phyloP scores from a whole-genome alignment of 2,329 filamentous ascomycete species.

The Fusarium sp. region DNA sequence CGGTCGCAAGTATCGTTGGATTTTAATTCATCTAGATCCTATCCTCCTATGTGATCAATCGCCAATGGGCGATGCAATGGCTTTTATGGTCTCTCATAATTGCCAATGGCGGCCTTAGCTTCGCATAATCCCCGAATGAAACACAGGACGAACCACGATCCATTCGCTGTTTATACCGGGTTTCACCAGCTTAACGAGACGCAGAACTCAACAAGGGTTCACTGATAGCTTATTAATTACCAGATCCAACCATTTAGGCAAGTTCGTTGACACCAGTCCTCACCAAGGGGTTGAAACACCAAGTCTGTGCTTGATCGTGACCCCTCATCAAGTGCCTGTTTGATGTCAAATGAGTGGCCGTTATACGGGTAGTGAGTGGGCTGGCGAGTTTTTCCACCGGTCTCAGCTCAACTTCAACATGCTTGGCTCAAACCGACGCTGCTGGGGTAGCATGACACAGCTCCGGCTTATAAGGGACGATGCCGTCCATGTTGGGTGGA shows the following conservation, averaged over 20 bases:
- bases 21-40: not conserved
- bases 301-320: conserved; percentile 30
- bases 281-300: conserved; percentile 43
- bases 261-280: conserved; percentile 15
- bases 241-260: not conserved
- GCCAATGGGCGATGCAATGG: not conserved
- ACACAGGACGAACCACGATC: conserved; percentile 20
- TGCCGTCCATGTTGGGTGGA: conserved; percentile 2
- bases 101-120: conserved; percentile 18
- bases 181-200: conserved; percentile 3
- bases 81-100: not conserved
- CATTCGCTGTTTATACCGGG: conserved; percentile 6
- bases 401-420: conserved; percentile 17
- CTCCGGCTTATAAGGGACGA: conserved; percentile 35
- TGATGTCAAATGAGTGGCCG: conserved; percentile 39
- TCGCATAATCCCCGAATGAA: conserved; percentile 16
- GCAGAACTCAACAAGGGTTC: not conserved
- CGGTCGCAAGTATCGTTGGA: not conserved
- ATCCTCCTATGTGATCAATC: too few species aligned
- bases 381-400: conserved; percentile 41
- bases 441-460: conserved; percentile 2
- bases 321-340: conserved; percentile 37
- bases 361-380: not conserved
- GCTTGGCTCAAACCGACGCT: conserved; percentile 22
- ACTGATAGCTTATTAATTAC: conserved; percentile 6